Conservation (phyloP, 1,284 basidiomycete genomes). For the Coriolopsis trogii region DNA sequence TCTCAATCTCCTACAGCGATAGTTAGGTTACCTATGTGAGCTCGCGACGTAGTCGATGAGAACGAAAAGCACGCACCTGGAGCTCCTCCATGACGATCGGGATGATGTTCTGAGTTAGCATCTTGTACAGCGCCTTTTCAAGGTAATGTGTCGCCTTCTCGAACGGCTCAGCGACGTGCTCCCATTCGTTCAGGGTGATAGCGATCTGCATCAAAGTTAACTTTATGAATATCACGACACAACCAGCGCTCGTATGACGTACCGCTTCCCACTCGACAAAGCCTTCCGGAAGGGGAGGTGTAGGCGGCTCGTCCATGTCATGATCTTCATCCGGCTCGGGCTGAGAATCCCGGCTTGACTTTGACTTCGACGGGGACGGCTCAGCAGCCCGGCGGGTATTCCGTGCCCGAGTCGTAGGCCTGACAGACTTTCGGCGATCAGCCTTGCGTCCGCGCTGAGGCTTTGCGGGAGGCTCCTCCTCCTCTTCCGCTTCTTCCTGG, state of each 20-base stretch:
- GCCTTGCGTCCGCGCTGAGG: neutral
- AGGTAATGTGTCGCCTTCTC: constrained; percentile 75
- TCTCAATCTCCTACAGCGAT: constrained; percentile 59
- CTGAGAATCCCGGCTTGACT: neutral
- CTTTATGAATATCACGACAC: neutral
- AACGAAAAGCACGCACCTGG: constrained; percentile 43
- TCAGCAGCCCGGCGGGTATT: neutral
- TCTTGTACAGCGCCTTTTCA: constrained; percentile 77
- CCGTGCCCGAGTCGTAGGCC: neutral
- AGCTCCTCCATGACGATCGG: constrained; percentile 69
- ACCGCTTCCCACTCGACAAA: constrained; percentile 89
- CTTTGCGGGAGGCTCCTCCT: constrained; percentile 2
- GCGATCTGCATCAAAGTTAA: constrained; percentile 57
- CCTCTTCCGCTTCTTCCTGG: constrained; percentile 22
- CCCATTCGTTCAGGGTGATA: constrained; percentile 81
- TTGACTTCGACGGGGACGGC: neutral
- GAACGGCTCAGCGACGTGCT: constrained; percentile 71
- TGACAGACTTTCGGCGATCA: constrained; percentile 1
- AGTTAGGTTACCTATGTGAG: constrained; percentile 1
- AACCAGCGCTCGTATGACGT: constrained; percentile 31
- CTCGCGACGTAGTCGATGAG: neutral
- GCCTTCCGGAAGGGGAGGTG: constrained; percentile 41
- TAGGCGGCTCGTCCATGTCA: constrained; percentile 16
- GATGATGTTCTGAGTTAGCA: constrained; percentile 65
- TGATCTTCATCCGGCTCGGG: constrained; percentile 15